Evolutionary conservation across 2,329 filamentous ascomycete genomes (phyloP).

Genomic region (Colletotrichum acutatum): DNA sequence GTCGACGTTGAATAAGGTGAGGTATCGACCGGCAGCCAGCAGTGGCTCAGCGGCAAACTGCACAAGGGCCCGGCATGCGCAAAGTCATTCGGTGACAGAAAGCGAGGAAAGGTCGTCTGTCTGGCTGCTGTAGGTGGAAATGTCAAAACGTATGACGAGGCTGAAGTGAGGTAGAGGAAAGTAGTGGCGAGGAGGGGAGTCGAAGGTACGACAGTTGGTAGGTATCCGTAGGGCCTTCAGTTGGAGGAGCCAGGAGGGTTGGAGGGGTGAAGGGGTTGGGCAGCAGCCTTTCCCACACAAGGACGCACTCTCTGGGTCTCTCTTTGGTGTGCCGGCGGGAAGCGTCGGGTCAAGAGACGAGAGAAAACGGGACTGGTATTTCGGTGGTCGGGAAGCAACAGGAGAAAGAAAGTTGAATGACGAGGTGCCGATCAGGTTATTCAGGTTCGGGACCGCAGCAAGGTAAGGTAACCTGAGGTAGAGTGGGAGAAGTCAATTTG

Average conservation of each 20-base stretch:
- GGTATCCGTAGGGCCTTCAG: not conserved
- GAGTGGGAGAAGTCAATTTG: not conserved
- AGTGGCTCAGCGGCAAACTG: conserved; percentile 32
- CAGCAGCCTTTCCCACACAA: conserved; percentile 1
- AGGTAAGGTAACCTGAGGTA: not conserved
- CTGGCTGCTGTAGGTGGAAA: not conserved
- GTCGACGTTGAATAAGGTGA: not conserved
- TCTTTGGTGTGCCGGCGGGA: not conserved
- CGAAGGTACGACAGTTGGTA: not conserved
- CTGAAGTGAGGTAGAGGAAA: no score
- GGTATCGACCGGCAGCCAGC: conserved; percentile 19
- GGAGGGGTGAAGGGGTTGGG: not conserved
- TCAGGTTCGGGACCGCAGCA: not conserved
- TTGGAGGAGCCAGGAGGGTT: not conserved
- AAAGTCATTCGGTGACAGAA: conserved; percentile 18
- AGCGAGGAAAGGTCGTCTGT: not conserved
- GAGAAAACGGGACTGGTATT: not conserved
- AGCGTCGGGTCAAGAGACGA: not conserved
- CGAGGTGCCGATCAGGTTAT: conserved; percentile 17
- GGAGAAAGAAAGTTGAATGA: not conserved
- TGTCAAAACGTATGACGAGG: not conserved
- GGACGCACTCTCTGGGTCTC: not conserved
- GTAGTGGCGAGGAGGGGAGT: not conserved
- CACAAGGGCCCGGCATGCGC: conserved; percentile 22
- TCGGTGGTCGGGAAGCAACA: conserved; percentile 6